These are phyloP conservation scores for Phytophthora tentaculata DNA, from an alignment of 352 stramenopile species.

Conservation along the genomic window DNA sequence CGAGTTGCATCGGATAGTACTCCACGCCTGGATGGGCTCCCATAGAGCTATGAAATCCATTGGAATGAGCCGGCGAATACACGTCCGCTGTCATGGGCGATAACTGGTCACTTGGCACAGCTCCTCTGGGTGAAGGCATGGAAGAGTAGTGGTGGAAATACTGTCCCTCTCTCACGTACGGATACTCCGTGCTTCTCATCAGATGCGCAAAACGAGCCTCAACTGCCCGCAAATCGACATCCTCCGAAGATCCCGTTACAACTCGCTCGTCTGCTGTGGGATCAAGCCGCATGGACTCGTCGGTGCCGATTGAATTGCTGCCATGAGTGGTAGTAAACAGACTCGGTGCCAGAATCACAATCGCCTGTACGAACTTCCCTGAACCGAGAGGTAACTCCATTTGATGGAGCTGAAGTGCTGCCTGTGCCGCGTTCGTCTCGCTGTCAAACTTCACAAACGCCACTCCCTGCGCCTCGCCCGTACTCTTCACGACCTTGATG, in stretches of 20 bases:
- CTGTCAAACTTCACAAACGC: slow-evolving; percentile 81
- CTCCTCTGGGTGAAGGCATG: slow-evolving; percentile 13
- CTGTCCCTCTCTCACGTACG: slow-evolving; percentile 30
- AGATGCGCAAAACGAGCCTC: slow-evolving; percentile 83
- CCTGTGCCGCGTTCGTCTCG: slow-evolving; percentile 50
- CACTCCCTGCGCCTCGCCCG: slow-evolving; percentile 66
- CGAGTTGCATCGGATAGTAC: slow-evolving; percentile 40
- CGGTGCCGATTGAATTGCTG: slow-evolving; percentile 23
- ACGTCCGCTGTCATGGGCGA: slow-evolving; percentile 22
- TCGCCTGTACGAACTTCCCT: slow-evolving; percentile 64
- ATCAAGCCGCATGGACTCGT: slow-evolving; percentile 37
- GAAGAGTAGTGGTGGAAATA: slow-evolving; percentile 25
- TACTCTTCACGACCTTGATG: slow-evolving; percentile 77
- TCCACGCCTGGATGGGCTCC: slow-evolving; percentile 21
- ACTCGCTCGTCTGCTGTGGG: slow-evolving; percentile 23
- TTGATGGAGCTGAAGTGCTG: slow-evolving; percentile 63
- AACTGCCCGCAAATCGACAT: slow-evolving; percentile 75
- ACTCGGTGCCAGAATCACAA: slow-evolving; percentile 72
- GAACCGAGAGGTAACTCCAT: slow-evolving; percentile 58
- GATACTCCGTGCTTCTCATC: slow-evolving; percentile 69
- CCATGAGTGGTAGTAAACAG: slow-evolving; percentile 70
- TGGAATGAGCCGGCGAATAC: slow-evolving; percentile 14
- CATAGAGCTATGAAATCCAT: slow-evolving; percentile 22
- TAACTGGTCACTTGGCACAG: slow-evolving; percentile 10
- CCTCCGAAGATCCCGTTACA: slow-evolving; percentile 44